Evolutionary conservation across 352 stramenopile genomes (phyloP), one percentile per base, ranked within the genome.

Genomic region (Phytophthora palmivora): DNA sequence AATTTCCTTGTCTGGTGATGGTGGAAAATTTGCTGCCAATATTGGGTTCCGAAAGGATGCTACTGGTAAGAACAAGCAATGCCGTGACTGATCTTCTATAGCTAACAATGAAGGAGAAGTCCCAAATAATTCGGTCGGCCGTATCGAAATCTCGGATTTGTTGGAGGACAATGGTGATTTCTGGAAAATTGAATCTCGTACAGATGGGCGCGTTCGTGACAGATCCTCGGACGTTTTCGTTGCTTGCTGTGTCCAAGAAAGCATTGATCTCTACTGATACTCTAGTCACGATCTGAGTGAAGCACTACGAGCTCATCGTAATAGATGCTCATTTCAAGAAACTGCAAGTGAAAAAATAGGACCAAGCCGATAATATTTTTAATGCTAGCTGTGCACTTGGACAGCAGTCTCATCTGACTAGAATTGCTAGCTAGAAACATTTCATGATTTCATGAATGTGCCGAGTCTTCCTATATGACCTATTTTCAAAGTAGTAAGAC

Each of bases 101-200:
- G 34, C 32, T 10, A 59, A 7, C 12, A 47, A 21, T 9, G 52
- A 68, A 15, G 44, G 24, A 44, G 22, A 63, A 18, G 16, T 46
- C 4, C 26, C 12, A 2, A 51, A 10, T 30, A 9, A 0, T n/a
- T 54, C 10, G 58, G 12, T 36, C 19, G 15, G 58, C 6, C 14
- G 43, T 18, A 21, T 39, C 7, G 46, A 58, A 34, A 3, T 34
- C 11, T 34, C 30, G 11, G 21, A 1, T 14, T 30, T 55, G 47
- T 42, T 37, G 2, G 30, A 41, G 10, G 5, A 18, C 28, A 49
- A 33, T 12, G 26, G 48, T 15, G 58, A 24, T 24, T 12, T 46
- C 5, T 16, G 46, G 33, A 34, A 42, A 32, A 65, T 44, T 3
- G 46, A 58, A 39, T 62, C 7, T 1, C 33, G 53, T 19, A 34